phyloP scores from a whole-genome alignment of 345 rosid species.

The Rhodamnia rubescens region DNA sequence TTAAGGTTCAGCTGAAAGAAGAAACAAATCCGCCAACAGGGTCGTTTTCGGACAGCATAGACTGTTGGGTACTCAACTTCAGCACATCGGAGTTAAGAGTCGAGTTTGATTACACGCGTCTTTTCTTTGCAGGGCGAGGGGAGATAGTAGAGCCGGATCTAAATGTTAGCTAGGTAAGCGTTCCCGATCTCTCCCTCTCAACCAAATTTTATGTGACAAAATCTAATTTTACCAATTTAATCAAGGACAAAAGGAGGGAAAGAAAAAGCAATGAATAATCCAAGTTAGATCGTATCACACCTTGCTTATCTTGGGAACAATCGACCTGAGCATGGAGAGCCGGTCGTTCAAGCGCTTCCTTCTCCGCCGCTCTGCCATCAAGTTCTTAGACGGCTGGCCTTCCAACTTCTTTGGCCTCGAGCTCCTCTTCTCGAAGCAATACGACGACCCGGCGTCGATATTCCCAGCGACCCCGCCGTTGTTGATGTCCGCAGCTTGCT shows the following conservation, averaged over 20 bases:
- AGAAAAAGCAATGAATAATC: background rate
- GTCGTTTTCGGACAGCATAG: background rate
- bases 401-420: conserved; percentile 32
- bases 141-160: background rate
- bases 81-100: background rate
- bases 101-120: background rate
- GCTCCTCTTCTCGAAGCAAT: background rate
- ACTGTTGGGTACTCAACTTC: background rate
- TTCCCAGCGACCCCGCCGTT: background rate
- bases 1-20: background rate
- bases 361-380: conserved; percentile 84
- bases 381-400: conserved; percentile 90
- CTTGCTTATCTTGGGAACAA: conserved; percentile 95
- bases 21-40: background rate
- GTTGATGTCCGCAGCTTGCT: background rate
- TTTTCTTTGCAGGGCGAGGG: background rate
- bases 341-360: conserved; percentile 77
- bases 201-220: background rate
- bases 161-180: too few relatives aligned
- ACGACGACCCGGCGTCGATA: conserved; percentile 2
- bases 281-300: conserved; percentile 13
- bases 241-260: conserved; percentile 1
- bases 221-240: background rate
- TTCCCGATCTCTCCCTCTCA: background rate
- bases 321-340: conserved; percentile 84